Base-by-base conservation (phyloP, 495 filamentous ascomycete species). In the Sordaria brevicollis region DNA sequence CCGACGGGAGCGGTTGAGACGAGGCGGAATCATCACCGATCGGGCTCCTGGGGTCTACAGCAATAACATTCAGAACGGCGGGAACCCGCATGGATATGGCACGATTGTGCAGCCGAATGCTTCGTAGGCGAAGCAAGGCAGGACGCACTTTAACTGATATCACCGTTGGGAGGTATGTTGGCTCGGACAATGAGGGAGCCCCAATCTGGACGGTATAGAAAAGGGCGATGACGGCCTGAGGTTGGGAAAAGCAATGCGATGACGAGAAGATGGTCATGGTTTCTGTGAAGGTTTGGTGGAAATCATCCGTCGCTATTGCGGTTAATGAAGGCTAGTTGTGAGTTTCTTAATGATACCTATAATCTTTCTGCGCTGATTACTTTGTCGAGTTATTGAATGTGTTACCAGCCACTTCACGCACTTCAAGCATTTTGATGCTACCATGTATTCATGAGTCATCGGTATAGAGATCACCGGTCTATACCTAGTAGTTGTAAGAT, bases 1-100 rank as follows among this genome's bases (percentile, higher is more conserved):
- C 36, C 89, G 91, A 15, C 84, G 84, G 67, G 86, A 91, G 54
- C 83, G 87, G 41, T 82, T 83, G 29, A 76, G 81, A 15, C 73
- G 81, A 3, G 90, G 91, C 11, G 75, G 81, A 3, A 74, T 83
- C 39, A 76, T 79, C 3, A 75, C 78, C 39, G 70, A 75, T 6
- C 81, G 83, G 10, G 92, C 92, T 0, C 88, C 91, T 0, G 89
- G 90, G 17, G 88, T 98, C 6, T 98, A 91, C 76, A 94, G 90
- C 65, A 86, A 92, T n/a, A 85, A 86, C 35, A 86, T 97, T 11
- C 91, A 96, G 76, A 86, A 76, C 1, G 91, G 91, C 29, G 91
- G 92, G 0, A 80, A 83, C 66, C 49, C 49, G 8, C 49, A 57
- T 7, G 79, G 79, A 65, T 87, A 89, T 69, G 86, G 86, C 8